A percentile compares a stretch with the other conserved stretches of the same genome.
Evolutionary conservation across 768 basidiomycete species (phyloP).

Genomic region (Boletus rubroflammeus): DNA sequence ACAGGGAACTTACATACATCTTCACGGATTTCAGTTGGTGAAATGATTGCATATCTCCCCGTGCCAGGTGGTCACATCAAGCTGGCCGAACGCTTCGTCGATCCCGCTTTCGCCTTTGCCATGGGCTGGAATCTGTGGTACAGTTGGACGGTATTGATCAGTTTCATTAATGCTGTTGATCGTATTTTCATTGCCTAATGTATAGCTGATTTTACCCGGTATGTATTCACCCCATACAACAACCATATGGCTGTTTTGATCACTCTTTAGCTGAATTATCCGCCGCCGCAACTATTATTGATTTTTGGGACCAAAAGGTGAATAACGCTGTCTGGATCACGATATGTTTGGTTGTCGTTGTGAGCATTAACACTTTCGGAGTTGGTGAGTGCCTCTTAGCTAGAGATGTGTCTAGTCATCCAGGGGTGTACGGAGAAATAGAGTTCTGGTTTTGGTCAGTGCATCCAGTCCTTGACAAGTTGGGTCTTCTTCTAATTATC

Average conservation of each 20-base stretch:
- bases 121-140: constrained; percentile 40
- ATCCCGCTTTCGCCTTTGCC: constrained; percentile 40
- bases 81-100: constrained; percentile 44
- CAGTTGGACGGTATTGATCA: constrained; percentile 28
- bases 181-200: not conserved
- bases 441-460: constrained; percentile 43
- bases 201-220: constrained; percentile 18
- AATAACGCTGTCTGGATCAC: constrained; percentile 49
- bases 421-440: constrained; percentile 39
- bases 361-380: constrained; percentile 40
- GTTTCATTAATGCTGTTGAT: constrained; percentile 10
- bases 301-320: constrained; percentile 38
- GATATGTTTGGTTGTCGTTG: constrained; percentile 45
- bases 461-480: not conserved
- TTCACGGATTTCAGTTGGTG: constrained; percentile 29
- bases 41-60: constrained; percentile 44
- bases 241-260: not conserved
- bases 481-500: not conserved
- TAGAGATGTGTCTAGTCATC: not conserved
- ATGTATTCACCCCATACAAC: not conserved
- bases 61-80: constrained; percentile 42
- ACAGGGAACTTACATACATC: not conserved
- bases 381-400: constrained; percentile 22
- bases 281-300: constrained; percentile 48
- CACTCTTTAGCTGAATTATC: constrained; percentile 36